A percentile compares a stretch with the other conserved stretches of the same genome.
phyloP scores from a whole-genome alignment of 73 alveolate species.

The Blepharisma stoltei region DNA sequence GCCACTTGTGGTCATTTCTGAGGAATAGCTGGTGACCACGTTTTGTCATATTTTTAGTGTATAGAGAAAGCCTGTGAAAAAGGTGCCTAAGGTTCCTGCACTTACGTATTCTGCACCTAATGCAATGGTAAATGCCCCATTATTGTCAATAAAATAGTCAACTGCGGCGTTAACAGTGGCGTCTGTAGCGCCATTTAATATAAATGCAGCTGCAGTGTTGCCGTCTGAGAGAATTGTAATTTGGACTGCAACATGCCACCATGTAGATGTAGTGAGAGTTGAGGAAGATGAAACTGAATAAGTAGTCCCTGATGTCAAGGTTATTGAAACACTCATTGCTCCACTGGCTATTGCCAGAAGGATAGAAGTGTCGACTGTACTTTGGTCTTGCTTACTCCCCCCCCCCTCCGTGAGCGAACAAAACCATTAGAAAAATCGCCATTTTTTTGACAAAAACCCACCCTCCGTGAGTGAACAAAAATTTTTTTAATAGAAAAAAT shows the following conservation, averaged over 20 bases:
- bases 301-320: not conserved
- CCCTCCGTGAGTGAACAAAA: too few relatives aligned
- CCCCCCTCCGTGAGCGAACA: too few relatives aligned
- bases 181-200: not conserved
- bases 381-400: not conserved
- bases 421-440: too few relatives aligned
- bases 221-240: not conserved
- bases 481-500: too few relatives aligned
- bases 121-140: not conserved
- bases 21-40: not conserved
- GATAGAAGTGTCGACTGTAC: not conserved
- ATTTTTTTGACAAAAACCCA: too few relatives aligned
- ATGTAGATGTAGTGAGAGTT: not conserved
- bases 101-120: not conserved
- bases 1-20: not conserved
- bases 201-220: not conserved
- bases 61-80: not conserved
- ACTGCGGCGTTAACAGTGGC: not conserved
- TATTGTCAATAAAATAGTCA: not conserved
- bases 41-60: not conserved
- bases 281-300: not conserved
- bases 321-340: not conserved
- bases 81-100: not conserved
- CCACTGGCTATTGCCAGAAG: too few relatives aligned
- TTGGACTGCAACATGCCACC: not conserved